A percentile compares a stretch with the other conserved stretches of the same genome.
Evolutionary conservation across 345 rosid genomes (phyloP).

Genomic region (Moricandia moricandioides): DNA sequence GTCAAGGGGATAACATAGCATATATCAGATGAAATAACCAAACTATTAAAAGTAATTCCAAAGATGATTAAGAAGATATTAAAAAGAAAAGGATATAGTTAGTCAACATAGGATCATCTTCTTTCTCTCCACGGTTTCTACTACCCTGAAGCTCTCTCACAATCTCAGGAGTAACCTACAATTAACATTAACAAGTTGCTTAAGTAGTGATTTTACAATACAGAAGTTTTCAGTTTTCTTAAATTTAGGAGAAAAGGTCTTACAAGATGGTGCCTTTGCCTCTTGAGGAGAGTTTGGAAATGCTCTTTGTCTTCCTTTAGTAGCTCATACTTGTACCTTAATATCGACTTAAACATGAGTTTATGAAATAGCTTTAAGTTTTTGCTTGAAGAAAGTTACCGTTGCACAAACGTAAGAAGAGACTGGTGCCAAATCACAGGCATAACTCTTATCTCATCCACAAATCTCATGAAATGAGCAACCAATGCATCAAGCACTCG

Average conservation of each 20-base stretch:
- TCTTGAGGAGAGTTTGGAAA: conserved; percentile 56
- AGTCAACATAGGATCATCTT: conserved; percentile 64
- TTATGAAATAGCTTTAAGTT: background rate
- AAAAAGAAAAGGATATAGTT: conserved; percentile 81
- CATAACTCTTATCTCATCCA: conserved; percentile 74
- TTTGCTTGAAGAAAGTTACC: conserved; percentile 42
- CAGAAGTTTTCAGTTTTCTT: background rate
- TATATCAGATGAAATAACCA: background rate
- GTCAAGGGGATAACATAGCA: conserved; percentile 55
- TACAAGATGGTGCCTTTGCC: conserved; percentile 78
- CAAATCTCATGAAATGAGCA: conserved; percentile 80
- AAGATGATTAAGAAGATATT: background rate
- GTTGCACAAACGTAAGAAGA: conserved; percentile 83
- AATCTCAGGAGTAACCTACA: conserved; percentile 85
- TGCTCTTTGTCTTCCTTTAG: conserved; percentile 78
- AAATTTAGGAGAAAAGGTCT: conserved; percentile 20
- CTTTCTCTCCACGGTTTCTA: conserved; percentile 82
- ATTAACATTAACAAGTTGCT: background rate
- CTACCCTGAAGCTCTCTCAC: conserved; percentile 68
- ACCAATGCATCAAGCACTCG: conserved; percentile 80
- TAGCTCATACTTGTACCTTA: conserved; percentile 84
- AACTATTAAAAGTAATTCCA: background rate
- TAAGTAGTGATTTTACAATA: background rate
- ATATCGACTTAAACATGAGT: background rate
- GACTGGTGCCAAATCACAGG: conserved; percentile 99